Conservation (phyloP, 2,329 filamentous ascomycete species). For the Beauveria brongniartii region DNA sequence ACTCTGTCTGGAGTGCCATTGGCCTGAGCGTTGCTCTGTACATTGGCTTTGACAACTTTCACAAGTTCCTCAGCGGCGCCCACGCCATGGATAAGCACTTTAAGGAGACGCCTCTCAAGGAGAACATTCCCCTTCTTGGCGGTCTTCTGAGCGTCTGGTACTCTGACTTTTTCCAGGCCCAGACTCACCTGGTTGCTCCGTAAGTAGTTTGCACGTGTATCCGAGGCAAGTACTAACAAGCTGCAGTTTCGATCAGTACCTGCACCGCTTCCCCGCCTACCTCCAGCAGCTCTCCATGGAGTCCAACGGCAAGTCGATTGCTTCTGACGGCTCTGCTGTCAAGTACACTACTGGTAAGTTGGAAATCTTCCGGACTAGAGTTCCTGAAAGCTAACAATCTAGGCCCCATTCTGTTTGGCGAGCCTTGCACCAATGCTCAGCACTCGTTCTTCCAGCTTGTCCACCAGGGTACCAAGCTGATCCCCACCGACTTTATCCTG, state of each 20-base stretch:
- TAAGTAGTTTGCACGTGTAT: constrained; percentile 38
- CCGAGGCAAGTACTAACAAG: constrained; percentile 6
- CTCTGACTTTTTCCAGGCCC: constrained; percentile 95
- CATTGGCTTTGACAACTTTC: constrained; percentile 96
- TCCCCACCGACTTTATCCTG: constrained; percentile 95
- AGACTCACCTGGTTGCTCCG: constrained; percentile 95
- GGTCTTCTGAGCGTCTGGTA: constrained; percentile 97
- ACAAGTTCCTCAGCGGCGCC: constrained; percentile 87
- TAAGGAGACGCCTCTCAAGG: constrained; percentile 75
- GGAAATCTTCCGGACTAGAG: not conserved
- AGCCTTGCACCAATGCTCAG: constrained; percentile 97
- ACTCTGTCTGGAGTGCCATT: constrained; percentile 98
- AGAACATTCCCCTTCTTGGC: constrained; percentile 91
- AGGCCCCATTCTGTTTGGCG: constrained; percentile 87
- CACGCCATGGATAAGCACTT: constrained; percentile 99
- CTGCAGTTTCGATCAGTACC: constrained; percentile 87
- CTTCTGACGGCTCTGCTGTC: constrained; percentile 77
- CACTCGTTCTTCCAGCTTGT: constrained; percentile 99
- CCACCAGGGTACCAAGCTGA: constrained; percentile 98
- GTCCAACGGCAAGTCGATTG: constrained; percentile 97
- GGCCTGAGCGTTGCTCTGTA: constrained; percentile 90
- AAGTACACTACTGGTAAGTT: constrained; percentile 81
- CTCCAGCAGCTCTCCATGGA: constrained; percentile 99
- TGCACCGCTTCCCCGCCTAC: constrained; percentile 98
- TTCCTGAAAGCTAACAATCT: constrained; percentile 14